Percentiles rank a stretch among this genome's conserved stretches.
Evolutionary conservation across 2,329 filamentous ascomycete genomes (phyloP).

Genomic region (Aspergillus brasiliensis): DNA sequence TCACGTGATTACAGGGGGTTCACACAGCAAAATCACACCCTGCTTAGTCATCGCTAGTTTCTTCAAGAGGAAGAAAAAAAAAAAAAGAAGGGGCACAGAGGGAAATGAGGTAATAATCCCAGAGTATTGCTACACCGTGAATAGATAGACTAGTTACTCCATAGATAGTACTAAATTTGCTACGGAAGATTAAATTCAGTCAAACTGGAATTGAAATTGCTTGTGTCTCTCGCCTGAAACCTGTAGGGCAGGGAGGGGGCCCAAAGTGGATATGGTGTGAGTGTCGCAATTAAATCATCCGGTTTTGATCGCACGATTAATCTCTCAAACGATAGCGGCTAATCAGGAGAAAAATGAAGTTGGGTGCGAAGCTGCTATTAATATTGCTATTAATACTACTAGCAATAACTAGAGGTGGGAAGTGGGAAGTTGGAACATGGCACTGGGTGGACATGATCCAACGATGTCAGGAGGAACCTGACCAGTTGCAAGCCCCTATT

Average conservation of each 20-base stretch:
- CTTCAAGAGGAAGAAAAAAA: not conserved
- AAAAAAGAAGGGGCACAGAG: too few relatives aligned
- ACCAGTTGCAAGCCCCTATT: conserved; percentile 2
- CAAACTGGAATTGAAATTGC: not conserved
- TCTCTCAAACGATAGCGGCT: conserved; percentile 2
- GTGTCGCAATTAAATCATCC: not conserved
- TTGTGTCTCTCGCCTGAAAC: not conserved
- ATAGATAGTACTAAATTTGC: not conserved
- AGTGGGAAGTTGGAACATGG: too few relatives aligned
- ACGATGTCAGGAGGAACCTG: not conserved
- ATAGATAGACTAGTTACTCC: too few relatives aligned
- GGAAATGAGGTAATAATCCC: too few relatives aligned
- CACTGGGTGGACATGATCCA: not conserved
- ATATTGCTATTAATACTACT: not conserved
- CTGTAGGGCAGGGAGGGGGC: not conserved
- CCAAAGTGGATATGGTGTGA: not conserved
- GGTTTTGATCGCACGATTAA: conserved; percentile 1
- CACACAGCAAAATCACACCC: not conserved
- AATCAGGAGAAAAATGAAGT: not conserved
- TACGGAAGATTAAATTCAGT: not conserved
- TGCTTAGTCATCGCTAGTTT: not conserved
- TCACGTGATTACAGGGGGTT: not conserved
- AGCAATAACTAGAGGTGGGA: too few relatives aligned
- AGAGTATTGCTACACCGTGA: too few relatives aligned
- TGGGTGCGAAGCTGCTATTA: not conserved